phyloP scores from a whole-genome alignment of 2,329 filamentous ascomycete genomes.

The Lachnellula arida region DNA sequence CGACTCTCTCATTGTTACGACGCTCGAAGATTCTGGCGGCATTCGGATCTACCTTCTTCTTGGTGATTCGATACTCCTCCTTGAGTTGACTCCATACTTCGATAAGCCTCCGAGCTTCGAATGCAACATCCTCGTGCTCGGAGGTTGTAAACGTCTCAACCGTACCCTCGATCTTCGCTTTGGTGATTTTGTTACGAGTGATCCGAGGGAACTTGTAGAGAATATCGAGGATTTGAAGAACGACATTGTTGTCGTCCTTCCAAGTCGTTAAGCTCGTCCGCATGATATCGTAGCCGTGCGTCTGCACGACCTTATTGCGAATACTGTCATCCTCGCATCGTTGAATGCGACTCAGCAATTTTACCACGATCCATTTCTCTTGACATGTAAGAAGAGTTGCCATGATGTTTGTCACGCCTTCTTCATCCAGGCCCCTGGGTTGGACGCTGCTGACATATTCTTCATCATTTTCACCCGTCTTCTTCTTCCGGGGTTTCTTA shows the following conservation, averaged over 20 bases:
- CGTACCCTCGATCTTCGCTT: slow-evolving; percentile 87
- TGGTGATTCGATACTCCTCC: slow-evolving; percentile 85
- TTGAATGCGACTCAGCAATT: slow-evolving; percentile 85
- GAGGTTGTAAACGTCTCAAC: slow-evolving; percentile 64
- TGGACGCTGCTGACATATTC: slow-evolving; percentile 91
- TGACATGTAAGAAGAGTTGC: slow-evolving; percentile 95
- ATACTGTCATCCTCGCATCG: slow-evolving; percentile 81
- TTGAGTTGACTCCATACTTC: slow-evolving; percentile 87
- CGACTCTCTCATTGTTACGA: slow-evolving; percentile 59
- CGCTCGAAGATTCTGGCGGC: slow-evolving; percentile 52
- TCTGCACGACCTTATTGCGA: slow-evolving; percentile 81
- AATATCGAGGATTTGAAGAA: slow-evolving; percentile 84
- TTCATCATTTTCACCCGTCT: slow-evolving; percentile 83
- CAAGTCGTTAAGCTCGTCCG: slow-evolving; percentile 83
- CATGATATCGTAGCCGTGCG: slow-evolving; percentile 95
- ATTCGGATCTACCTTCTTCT: slow-evolving; percentile 77
- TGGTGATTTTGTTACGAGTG: slow-evolving; percentile 94
- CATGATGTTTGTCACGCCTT: slow-evolving; percentile 90
- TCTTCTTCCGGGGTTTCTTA: slow-evolving; percentile 91
- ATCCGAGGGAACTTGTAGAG: slow-evolving; percentile 83
- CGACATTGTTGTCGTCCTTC: slow-evolving; percentile 83
- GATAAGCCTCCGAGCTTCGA: slow-evolving; percentile 66
- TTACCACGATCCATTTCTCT: slow-evolving; percentile 99
- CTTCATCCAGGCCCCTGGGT: slow-evolving; percentile 72
- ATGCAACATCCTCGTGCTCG: slow-evolving; percentile 69